phyloP scores from a whole-genome alignment of 345 rosid genomes.

The Viola odorata region DNA sequence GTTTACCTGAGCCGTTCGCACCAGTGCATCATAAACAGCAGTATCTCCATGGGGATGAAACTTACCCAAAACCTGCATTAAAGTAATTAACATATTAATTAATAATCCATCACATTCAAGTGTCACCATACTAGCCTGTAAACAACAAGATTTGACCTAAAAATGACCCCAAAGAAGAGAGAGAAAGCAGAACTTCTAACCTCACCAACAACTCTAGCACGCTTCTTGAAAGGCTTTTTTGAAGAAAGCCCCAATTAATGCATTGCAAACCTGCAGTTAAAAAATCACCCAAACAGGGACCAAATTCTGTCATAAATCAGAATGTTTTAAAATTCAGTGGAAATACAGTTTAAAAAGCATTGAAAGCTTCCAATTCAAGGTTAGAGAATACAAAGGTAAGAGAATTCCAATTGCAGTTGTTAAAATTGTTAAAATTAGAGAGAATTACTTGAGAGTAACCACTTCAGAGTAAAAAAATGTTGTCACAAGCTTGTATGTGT shows the following conservation, averaged over 20 bases:
- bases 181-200: constrained; percentile 23
- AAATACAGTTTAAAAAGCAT: too few species aligned
- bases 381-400: neutral
- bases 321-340: too few species aligned
- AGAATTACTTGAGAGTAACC: too few species aligned
- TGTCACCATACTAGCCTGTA: neutral
- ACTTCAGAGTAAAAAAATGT: neutral
- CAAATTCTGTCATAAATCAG: too few species aligned
- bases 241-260: constrained; percentile 92
- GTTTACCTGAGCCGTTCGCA: constrained; percentile 95
- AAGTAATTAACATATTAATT: too few species aligned
- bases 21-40: constrained; percentile 90
- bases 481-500: neutral
- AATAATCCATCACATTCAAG: too few species aligned
- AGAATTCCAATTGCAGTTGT: neutral
- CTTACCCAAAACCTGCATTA: too few species aligned
- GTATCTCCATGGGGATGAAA: too few species aligned
- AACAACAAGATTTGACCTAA: neutral
- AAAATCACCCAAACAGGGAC: neutral
- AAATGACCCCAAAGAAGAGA: neutral
- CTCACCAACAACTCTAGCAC: constrained; percentile 99
- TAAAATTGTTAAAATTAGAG: too few species aligned
- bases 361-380: too few species aligned
- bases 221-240: constrained; percentile 83
- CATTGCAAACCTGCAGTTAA: constrained; percentile 70